Evolutionary conservation across 441 rosid genomes (phyloP), one percentile per base, ranked within the genome.

Genomic region (Francoa sonchifolia): DNA sequence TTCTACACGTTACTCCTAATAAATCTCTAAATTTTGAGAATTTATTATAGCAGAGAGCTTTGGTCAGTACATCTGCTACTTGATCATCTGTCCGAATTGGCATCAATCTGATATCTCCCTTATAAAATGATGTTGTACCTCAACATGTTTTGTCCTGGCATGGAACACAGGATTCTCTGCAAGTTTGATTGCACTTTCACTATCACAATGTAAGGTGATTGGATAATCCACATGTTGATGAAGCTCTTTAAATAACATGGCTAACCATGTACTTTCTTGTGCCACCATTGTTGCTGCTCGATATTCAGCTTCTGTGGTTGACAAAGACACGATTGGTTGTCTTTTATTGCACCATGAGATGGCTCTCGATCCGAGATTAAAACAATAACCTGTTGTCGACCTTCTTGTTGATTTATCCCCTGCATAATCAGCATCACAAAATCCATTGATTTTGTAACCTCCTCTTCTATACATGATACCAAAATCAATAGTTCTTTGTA

Each of bases 371-470:
- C 46, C 41, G 8, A 45, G 26, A 2, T 0, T 37, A n/a, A 45
- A 54, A 2, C 29, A 8, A 23, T 51, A 51, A 1, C 27, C 0
- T 0, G 34, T 31, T 2, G 40, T 52, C 18, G 57, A 52, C 1
- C 43, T 3, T 1, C 35, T 2, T 1, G 49, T 34, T 2, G 42
- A 34, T 8, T 34, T 27, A 17, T 51, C 35, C 2, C 34, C 23
- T 8, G 15, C 27, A 42, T 16, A 51, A 8, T 33, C 29, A n/a
- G 6, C 42, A 52, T 43, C 58, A 15, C 37, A 43, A 3, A 17
- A 44, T 3, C 16, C 42, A 23, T 18, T 16, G 7, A 35, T 1
- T 28, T 13, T 27, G 21, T 15, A 35, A 20, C 7, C 19, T 2
- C 38, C 8, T 28, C n/a, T 52, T 31, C 13, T 27, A 10, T 44